These are phyloP conservation scores for Pycnococcus provasolii DNA, from an alignment of 139 green algal genomes.

Conservation along the genomic window DNA sequence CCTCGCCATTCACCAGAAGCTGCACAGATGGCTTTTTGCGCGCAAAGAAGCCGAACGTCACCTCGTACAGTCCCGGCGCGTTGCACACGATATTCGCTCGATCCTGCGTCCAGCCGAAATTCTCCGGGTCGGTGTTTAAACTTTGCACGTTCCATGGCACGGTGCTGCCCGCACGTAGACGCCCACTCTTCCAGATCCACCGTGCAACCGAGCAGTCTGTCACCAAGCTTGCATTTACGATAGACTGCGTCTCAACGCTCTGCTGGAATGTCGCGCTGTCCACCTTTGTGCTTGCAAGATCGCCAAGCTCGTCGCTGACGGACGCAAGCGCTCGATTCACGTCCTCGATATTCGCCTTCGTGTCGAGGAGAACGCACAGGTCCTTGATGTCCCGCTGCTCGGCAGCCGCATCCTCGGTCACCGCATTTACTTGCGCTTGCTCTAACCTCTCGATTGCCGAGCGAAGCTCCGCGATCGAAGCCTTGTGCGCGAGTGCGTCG, in stretches of 20 bases:
- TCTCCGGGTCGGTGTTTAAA: slow-evolving; percentile 43
- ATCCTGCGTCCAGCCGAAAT: slow-evolving; percentile 43
- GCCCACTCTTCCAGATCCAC: slow-evolving; percentile 42
- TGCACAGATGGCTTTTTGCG: slow-evolving; percentile 37
- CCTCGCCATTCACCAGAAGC: slow-evolving; percentile 35
- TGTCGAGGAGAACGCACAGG: slow-evolving; percentile 34
- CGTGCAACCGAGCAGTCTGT: not conserved
- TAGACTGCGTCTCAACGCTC: slow-evolving; percentile 21
- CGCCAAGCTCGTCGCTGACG: slow-evolving; percentile 16
- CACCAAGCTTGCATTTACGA: slow-evolving; percentile 32
- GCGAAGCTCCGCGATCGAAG: not conserved
- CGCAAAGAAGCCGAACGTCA: slow-evolving; percentile 42
- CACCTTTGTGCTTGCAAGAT: slow-evolving; percentile 1
- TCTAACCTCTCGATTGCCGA: slow-evolving; percentile 12
- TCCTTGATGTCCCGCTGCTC: slow-evolving; percentile 13
- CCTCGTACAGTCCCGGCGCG: slow-evolving; percentile 37
- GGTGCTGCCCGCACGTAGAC: slow-evolving; percentile 23
- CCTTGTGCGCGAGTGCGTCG: slow-evolving; percentile 10
- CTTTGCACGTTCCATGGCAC: slow-evolving; percentile 43
- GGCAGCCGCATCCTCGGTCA: not conserved
- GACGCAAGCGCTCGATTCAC: slow-evolving; percentile 38
- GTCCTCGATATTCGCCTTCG: slow-evolving; percentile 36
- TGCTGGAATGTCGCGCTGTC: slow-evolving; percentile 16
- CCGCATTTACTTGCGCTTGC: not conserved
- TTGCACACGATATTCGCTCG: slow-evolving; percentile 31